Evolutionary conservation across 129 eudicot genomes (phyloP).

Genomic region (Centaurea solstitialis): DNA sequence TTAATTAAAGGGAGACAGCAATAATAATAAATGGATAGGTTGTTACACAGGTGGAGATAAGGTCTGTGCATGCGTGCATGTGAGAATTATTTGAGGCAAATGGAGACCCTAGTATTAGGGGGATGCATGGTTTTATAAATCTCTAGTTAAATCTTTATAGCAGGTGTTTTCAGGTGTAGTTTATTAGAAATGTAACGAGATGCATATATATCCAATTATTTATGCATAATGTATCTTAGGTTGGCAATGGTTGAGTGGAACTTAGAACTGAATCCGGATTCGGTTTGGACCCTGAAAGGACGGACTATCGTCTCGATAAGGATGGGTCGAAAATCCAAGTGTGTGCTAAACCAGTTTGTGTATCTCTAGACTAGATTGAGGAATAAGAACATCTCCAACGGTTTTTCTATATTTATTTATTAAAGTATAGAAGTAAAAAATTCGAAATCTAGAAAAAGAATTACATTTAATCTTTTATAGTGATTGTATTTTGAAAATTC

Average conservation of each 20-base stretch:
- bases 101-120: not conserved
- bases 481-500: too few species aligned
- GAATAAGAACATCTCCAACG: not conserved
- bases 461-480: too few species aligned
- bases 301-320: too few species aligned
- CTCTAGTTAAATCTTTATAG: too few species aligned
- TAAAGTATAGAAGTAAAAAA: not conserved
- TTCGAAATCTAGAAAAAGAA: too few species aligned
- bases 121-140: not conserved
- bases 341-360: not conserved
- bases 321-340: too few species aligned
- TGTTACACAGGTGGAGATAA: not conserved
- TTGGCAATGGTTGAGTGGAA: too few species aligned
- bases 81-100: not conserved
- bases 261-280: too few species aligned
- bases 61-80: conserved; percentile 1
- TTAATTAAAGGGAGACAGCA: not conserved
- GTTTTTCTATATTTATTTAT: too few species aligned
- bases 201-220: too few species aligned
- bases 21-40: not conserved
- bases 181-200: not conserved
- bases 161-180: not conserved
- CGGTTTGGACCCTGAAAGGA: too few species aligned
- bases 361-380: not conserved
- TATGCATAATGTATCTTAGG: too few species aligned